Evolutionary conservation across 129 eudicot genomes (phyloP).

Genomic region (Dittrichia graveolens): DNA sequence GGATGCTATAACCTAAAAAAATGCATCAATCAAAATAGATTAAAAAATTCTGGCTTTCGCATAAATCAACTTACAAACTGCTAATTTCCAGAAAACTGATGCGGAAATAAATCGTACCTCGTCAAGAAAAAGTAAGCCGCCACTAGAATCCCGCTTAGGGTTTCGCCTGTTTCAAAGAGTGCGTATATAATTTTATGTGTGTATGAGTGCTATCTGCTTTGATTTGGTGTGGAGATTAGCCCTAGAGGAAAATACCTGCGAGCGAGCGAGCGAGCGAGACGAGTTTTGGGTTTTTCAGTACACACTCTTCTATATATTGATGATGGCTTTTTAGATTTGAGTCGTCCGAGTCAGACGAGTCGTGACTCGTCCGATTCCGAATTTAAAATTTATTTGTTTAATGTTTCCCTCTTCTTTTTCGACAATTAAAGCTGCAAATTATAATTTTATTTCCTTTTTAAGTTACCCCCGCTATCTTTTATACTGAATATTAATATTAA

Average conservation of each 20-base stretch:
- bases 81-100: constrained; percentile 2
- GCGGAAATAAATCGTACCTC: constrained; percentile 28
- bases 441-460: neutral
- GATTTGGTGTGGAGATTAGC: constrained; percentile 31
- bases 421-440: neutral
- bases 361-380: constrained; percentile 37
- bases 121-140: constrained; percentile 9
- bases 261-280: constrained; percentile 30
- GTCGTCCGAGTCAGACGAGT: constrained; percentile 29
- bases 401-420: constrained; percentile 20
- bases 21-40: constrained; percentile 7
- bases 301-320: constrained; percentile 33
- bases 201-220: constrained; percentile 13
- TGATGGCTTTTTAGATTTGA: constrained; percentile 35
- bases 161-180: constrained; percentile 27
- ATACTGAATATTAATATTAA: no score
- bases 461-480: neutral
- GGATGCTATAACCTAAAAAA: constrained; percentile 15
- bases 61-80: constrained; percentile 17
- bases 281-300: constrained; percentile 36
- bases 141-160: constrained; percentile 30
- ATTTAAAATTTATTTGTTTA: constrained; percentile 14
- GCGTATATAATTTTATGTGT: neutral
- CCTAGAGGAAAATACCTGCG: constrained; percentile 34
- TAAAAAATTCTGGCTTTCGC: constrained; percentile 1